Base-by-base conservation (phyloP, 2,329 filamentous ascomycete species). In the Huntiella bhutanensis region DNA sequence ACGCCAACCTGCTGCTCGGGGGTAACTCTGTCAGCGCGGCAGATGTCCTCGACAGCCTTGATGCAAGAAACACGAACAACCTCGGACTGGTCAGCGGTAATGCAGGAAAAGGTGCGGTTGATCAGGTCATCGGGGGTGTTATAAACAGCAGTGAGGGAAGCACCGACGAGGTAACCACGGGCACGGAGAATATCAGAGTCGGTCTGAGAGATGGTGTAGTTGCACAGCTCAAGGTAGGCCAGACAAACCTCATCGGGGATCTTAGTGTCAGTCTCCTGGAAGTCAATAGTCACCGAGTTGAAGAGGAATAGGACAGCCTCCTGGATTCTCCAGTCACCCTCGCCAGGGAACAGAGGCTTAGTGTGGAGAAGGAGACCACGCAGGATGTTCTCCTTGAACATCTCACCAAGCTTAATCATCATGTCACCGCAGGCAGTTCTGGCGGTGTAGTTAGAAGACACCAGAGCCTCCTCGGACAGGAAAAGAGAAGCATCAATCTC, bases 401-500 rank as follows among this genome's bases (percentile, higher is more conserved):
- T 94, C 60, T 95, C 87, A 41, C 83, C 84, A 49, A 94, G 69
- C 64, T 94, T 95, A 62, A 94, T 86, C 22, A 94, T 71, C 42
- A 98, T 67, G 59, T 96, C 91, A 42, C 86, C 87, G 52, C 85
- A 91, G 36, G 88, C 91, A 13, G 85, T 93, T 53, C 91, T 77
- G 11, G 91, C 83, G 0, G 91, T 95, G 63, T 96, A 98, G 60
- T 96, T 96, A 32, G 87, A 83, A 10, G 86, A 94, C 13, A 95
- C 82, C 2, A 86, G 88, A 2, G 85, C 88, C 63, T 96, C 88
- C 61, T 98, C 91, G 1, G 86, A 88, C 41, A 98, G 70, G 62
- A 92, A 98, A 2, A 98, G 73, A 49, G 93, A 96, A 54, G 92
- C 82, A 60, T 98, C 91, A 52, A 95, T 85, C 54, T 95, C 85